Base-by-base conservation (phyloP, 129 eudicot species). In the Chrysanthemum makinoi region DNA sequence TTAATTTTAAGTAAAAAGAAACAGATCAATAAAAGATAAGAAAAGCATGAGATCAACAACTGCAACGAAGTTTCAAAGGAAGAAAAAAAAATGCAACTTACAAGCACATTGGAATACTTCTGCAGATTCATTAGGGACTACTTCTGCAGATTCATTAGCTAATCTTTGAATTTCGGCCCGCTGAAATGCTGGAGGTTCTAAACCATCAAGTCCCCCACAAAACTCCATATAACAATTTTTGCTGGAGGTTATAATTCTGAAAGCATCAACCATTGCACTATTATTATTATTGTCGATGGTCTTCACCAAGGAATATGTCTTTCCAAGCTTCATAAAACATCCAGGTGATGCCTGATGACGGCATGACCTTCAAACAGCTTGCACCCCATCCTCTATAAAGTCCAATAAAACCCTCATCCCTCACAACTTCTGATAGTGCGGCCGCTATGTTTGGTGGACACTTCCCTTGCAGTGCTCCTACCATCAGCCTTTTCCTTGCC, bases 311-410 rank as follows among this genome's bases (percentile, higher is more conserved):
- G 74, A 94, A 70, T 57, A 94, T 11, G 53, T 94, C 98, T 72
- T 94, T 94, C 98, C 98, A 94, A 18, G 98, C 98, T 86, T 94
- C 98, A 67, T 94, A 94, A 75, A 94, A 94, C 95, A 86, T 94
- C 98, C 98, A 94, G 28, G 98, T 94, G 74, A 94, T 94, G 33
- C 98, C 98, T 0, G 98, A 94, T 28, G 96, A 89, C 0, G 98
- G 98, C 96, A 89, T 89, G 10, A 94, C 98, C 79, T 94, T 94
- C 70, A 94, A 75, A 77, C 93, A 87, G 73, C 98, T 94, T 6
- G 98, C 98, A 33, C 89, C 97, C 98, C 98, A 94, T 47, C 98
- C 98, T 81, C 98, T 82, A 78, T 94, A 94, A 16, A 94, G 86
- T 39, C 98, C 98, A 30, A 68, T 44, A 16, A 87, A 26, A 8